These are phyloP conservation scores for Dendrocalamus sinicus DNA, from an alignment of 176 grass and related monocot genomes.

Conservation along the genomic window DNA sequence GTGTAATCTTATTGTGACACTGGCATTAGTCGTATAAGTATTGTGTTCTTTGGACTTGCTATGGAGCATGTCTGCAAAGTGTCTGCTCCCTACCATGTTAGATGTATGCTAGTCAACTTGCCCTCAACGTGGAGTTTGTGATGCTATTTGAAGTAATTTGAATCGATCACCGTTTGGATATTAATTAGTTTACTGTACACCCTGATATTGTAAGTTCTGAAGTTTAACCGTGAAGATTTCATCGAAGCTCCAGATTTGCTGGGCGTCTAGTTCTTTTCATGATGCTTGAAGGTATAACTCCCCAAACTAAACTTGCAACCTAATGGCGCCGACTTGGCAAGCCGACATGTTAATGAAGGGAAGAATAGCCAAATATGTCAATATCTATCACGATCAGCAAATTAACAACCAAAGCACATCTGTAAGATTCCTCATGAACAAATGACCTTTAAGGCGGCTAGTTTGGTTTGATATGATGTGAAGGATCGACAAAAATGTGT, in stretches of 20 bases:
- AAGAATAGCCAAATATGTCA: background rate
- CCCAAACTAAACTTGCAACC: no score
- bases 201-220: background rate
- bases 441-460: no score
- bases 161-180: background rate
- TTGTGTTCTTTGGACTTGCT: background rate
- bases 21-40: background rate
- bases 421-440: no score
- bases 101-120: background rate
- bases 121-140: background rate
- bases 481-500: no score
- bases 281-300: background rate
- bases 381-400: no score
- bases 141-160: slow-evolving; percentile 14
- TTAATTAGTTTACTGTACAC: background rate
- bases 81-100: background rate
- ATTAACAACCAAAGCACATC: no score
- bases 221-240: background rate
- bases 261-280: background rate
- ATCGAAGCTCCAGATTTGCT: background rate
- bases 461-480: no score
- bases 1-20: background rate
- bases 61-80: background rate
- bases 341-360: background rate
- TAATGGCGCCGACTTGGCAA: no score